Percentiles rank a stretch among this genome's conserved stretches.
Evolutionary conservation across 371 early-diverging fungal species (phyloP).

Genomic region (Mucor velutinosus): DNA sequence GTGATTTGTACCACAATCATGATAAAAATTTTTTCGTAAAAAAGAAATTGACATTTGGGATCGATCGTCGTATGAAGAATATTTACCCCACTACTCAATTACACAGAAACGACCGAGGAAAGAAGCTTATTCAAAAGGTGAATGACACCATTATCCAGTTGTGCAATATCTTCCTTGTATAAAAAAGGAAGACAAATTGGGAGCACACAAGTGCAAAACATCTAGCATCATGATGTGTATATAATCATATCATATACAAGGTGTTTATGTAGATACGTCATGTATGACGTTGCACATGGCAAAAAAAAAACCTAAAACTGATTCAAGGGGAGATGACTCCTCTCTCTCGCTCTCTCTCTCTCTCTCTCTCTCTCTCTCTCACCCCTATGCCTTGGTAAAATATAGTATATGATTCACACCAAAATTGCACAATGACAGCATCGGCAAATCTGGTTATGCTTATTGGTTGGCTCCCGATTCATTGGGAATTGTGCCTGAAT

Average conservation of each 20-base stretch:
- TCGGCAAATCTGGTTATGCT: not conserved
- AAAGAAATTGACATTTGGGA: not conserved
- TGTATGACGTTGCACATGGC: constrained; percentile 1
- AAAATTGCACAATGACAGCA: constrained; percentile 15
- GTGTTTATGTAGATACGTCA: not conserved
- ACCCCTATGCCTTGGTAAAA: not conserved
- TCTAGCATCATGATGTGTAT: not conserved
- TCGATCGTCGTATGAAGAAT: not conserved
- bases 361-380: not conserved
- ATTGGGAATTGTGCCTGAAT: constrained; percentile 8
- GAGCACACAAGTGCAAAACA: not conserved
- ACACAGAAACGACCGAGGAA: not conserved
- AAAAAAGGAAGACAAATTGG: not conserved
- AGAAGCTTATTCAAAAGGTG: not conserved
- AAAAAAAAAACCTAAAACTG: not conserved
- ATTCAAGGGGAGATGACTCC: not conserved
- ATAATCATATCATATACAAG: not conserved
- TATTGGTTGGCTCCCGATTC: constrained; percentile 9
- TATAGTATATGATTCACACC: not conserved
- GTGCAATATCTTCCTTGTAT: not conserved
- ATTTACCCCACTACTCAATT: not conserved
- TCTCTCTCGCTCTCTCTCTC: no score
- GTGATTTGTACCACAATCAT: no score
- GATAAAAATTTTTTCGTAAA: not conserved
- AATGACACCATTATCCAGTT: not conserved